A percentile compares a stretch with the other conserved stretches of the same genome.
Conservation (phyloP, 176 grass and related monocot genomes). For the Rhynchospora tenuis region DNA sequence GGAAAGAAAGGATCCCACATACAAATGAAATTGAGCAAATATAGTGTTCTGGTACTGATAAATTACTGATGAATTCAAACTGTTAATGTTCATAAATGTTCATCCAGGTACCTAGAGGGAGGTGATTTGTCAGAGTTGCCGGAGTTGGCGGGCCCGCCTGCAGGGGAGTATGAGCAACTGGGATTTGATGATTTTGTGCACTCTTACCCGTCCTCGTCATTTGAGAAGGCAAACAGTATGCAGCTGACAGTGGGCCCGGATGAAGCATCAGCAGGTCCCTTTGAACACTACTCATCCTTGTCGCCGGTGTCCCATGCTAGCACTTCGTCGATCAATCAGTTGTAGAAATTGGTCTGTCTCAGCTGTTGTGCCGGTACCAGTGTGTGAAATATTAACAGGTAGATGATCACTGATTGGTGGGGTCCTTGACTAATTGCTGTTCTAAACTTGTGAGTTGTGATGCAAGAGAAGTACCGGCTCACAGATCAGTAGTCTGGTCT, state of each 20-base stretch:
- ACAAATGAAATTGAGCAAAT: too few species aligned
- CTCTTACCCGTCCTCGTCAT: constrained; percentile 73
- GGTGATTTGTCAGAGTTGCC: constrained; percentile 53
- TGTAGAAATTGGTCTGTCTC: neutral
- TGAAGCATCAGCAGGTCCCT: constrained; percentile 23
- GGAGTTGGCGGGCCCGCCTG: constrained; percentile 24
- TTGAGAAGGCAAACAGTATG: constrained; percentile 29
- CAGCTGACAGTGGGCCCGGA: neutral
- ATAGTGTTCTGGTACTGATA: too few species aligned
- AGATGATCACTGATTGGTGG: too few species aligned
- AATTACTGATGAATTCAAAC: too few species aligned
- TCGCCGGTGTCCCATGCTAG: constrained; percentile 37
- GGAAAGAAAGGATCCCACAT: too few species aligned
- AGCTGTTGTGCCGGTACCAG: neutral
- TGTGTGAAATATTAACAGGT: too few species aligned
- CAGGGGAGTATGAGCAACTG: constrained; percentile 4
- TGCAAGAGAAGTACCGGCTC: too few species aligned
- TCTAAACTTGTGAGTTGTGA: too few species aligned
- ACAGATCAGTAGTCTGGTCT: too few species aligned
- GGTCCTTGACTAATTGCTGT: too few species aligned
- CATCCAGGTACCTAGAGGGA: constrained; percentile 44
- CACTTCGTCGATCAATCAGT: neutral
- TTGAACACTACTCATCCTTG: constrained; percentile 42
- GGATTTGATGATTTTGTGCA: constrained; percentile 78
- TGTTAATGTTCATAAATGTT: neutral